Evolutionary conservation across 306 rosid genomes (phyloP), one percentile per base, ranked within the genome.

Genomic region (Trifolium fragiferum): DNA sequence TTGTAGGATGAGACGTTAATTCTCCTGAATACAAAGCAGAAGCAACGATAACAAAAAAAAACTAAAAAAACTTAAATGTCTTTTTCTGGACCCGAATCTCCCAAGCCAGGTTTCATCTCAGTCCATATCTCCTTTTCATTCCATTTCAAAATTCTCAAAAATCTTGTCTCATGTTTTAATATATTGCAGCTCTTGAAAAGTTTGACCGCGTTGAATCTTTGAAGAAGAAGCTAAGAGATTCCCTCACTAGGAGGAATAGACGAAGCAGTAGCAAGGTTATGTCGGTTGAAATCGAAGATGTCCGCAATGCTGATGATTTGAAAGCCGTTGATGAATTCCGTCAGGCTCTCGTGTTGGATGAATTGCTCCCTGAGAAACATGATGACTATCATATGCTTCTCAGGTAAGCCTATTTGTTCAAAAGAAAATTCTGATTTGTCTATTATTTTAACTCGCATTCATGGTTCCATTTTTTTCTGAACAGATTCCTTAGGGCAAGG

Each of bases 371-470:
- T 61, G 43, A 86, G 14, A 88, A 88, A 85, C 94, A 94, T 66
- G 95, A 94, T 84, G 98, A 94, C 73, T 92, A 88, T 86, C 98
- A 94, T 73, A 87, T 54, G 86, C 43, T 94, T 85, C 94, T 94
- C 47, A 92, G 16, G 58, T 51, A 51, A 51, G 4, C 25, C 25
- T 16, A 16, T 16, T 51, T 18, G 23, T 51, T 51, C 11, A n/a
- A 19, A 53, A 53, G 60, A 60, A 60, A 60, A 12, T 37, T 62
- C 40, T 46, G 2, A 19, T 44, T n/a, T 73, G 35, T 25, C 37
- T 62, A 19, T 44, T 60, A 20, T 69, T 54, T 44, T 51, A 18
- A 19, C 8, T 71, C 40, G 38, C 8, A 37, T 38, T 13, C 7
- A 46, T 73, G 60, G 18, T 19, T 41, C 18, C 40, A 37, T 30